A percentile compares a stretch with the other conserved stretches of the same genome.
These are phyloP conservation scores for Leersia perrieri DNA, from an alignment of 176 grass and related monocot species.

Conservation along the genomic window DNA sequence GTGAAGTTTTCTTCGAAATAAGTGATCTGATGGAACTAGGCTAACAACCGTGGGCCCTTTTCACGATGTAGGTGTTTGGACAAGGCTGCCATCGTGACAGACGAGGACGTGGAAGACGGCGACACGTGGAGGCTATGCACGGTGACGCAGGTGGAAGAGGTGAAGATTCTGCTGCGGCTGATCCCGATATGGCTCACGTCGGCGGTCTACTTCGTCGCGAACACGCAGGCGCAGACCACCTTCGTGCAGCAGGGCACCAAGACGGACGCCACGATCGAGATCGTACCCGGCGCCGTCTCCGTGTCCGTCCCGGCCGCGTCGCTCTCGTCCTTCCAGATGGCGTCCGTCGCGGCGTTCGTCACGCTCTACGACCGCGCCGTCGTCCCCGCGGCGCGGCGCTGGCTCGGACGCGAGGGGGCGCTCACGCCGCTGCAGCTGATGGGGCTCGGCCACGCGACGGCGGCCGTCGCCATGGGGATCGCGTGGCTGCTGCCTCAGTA, in stretches of 20 bases:
- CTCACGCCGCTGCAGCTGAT: conserved; percentile 38
- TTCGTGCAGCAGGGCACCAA: conserved; percentile 48
- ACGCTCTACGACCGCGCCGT: conserved; percentile 11
- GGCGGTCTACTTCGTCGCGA: conserved; percentile 38
- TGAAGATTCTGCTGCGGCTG: conserved; percentile 38
- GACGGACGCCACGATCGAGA: conserved; percentile 8
- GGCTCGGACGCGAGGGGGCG: not conserved
- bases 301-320: conserved; percentile 34
- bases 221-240: conserved; percentile 40
- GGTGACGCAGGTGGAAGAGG: conserved; percentile 41
- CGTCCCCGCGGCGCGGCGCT: not conserved
- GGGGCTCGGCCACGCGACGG: conserved; percentile 34
- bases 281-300: not conserved
- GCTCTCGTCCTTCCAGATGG: conserved; percentile 26
- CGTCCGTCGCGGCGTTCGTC: not conserved
- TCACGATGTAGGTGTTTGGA: conserved; percentile 22
- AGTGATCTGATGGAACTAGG: not conserved
- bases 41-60: not conserved
- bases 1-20: not conserved
- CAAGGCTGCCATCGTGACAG: conserved; percentile 34
- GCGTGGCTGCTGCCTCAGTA: conserved; percentile 51
- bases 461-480: conserved; percentile 16
- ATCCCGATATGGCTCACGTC: conserved; percentile 44
- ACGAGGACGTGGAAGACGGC: conserved; percentile 8
- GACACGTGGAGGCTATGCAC: conserved; percentile 34